Evolutionary conservation across 208 protist species (phyloP).

Genomic region (Porcisia deanei): DNA sequence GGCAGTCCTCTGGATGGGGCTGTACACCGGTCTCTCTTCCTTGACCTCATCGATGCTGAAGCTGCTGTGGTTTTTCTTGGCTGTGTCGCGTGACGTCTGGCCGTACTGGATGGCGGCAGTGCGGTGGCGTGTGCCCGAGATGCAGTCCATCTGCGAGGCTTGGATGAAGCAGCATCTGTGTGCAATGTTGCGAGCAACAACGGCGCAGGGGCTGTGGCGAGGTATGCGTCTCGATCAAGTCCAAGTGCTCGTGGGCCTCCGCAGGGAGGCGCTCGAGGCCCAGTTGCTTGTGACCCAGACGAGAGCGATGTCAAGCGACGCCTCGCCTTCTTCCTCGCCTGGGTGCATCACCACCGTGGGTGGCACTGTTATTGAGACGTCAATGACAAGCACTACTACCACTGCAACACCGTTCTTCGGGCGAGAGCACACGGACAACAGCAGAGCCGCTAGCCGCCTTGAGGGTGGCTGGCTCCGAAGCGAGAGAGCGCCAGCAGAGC

Average conservation of each 20-base stretch:
- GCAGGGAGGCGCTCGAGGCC: background rate
- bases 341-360: background rate
- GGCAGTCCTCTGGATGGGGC: conserved; percentile 18
- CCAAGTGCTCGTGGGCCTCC: conserved; percentile 19
- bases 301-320: background rate
- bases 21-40: conserved; percentile 20
- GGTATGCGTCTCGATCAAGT: conserved; percentile 20
- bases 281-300: background rate
- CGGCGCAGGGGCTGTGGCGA: conserved; percentile 18
- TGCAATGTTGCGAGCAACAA: conserved; percentile 12
- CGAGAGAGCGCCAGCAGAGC: background rate
- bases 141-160: conserved; percentile 26
- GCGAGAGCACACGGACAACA: background rate
- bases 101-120: conserved; percentile 23
- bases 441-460: background rate
- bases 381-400: background rate
- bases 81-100: conserved; percentile 6
- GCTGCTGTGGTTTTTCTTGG: conserved; percentile 22
- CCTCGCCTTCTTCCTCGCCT: background rate
- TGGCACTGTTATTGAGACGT: background rate
- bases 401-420: background rate
- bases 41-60: conserved; percentile 27
- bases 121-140: conserved; percentile 19
- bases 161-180: conserved; percentile 24
- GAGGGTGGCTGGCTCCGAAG: no score